These are phyloP conservation scores for Lepidium campestre DNA, from an alignment of 441 rosid species.

Conservation along the genomic window DNA sequence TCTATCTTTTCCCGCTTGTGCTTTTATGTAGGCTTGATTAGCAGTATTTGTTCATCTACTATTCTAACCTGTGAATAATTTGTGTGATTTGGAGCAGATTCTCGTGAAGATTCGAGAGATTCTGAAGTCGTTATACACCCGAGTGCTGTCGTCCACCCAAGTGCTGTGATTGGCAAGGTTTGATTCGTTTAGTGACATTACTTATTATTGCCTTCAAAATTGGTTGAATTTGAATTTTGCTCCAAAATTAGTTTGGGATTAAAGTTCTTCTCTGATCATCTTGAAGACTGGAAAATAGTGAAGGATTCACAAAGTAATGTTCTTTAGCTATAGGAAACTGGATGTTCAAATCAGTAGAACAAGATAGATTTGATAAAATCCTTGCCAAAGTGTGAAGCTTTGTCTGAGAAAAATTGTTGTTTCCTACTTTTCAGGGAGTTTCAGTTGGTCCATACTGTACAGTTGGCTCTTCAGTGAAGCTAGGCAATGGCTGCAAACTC, in stretches of 20 bases:
- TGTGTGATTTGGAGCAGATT: conserved; percentile 29
- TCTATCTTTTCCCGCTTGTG: not conserved
- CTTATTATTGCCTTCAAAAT: not conserved
- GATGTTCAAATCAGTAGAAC: not conserved
- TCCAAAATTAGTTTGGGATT: not conserved
- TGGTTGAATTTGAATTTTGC: not conserved
- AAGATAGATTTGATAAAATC: not conserved
- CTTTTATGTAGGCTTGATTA: not conserved
- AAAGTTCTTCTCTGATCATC: not conserved
- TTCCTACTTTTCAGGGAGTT: conserved; percentile 46
- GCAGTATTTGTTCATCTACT: not conserved
- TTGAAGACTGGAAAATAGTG: not conserved
- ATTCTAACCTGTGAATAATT: not conserved
- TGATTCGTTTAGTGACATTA: not conserved
- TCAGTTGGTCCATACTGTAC: conserved; percentile 82
- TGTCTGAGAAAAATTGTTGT: not conserved
- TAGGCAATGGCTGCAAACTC: conserved; percentile 69
- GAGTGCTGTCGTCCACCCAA: conserved; percentile 72
- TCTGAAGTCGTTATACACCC: conserved; percentile 54
- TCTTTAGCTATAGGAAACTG: not conserved
- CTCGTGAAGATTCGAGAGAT: conserved; percentile 25
- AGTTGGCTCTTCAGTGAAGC: conserved; percentile 64
- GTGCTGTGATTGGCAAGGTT: conserved; percentile 74
- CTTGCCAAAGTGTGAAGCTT: conserved; percentile 1
- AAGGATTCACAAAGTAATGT: not conserved